phyloP scores from a whole-genome alignment of 176 grass and related monocot species.

The Cenchrus americanus region DNA sequence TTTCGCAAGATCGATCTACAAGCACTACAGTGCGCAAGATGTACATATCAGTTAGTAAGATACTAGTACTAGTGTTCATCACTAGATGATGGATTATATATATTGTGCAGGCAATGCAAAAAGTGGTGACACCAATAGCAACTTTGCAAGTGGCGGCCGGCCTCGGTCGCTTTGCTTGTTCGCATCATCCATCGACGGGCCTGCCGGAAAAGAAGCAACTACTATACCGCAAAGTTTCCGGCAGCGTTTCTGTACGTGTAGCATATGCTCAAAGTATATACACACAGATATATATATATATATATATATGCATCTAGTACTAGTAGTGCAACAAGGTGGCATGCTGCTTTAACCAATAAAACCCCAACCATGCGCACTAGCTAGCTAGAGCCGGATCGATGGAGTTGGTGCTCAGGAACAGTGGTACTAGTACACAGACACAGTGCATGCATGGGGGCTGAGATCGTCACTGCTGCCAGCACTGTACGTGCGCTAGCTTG shows the following conservation, averaged over 20 bases:
- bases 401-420: background rate
- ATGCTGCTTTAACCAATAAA: conserved; percentile 14
- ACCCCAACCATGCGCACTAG: conserved; percentile 17
- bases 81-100: too few relatives aligned
- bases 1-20: background rate
- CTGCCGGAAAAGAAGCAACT: conserved; percentile 45
- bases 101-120: conserved; percentile 18
- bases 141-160: conserved; percentile 37
- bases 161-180: conserved; percentile 25
- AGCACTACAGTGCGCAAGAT: conserved; percentile 7
- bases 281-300: background rate
- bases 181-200: background rate
- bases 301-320: background rate
- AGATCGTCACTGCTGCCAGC: background rate
- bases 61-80: too few relatives aligned
- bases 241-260: background rate
- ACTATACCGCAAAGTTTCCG: background rate
- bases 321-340: background rate
- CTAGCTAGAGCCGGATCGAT: background rate
- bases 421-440: too few relatives aligned
- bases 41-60: background rate
- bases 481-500: background rate
- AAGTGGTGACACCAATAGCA: conserved; percentile 21
- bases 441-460: background rate
- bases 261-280: background rate